These are phyloP conservation scores for Talaromyces sp. DNA, from an alignment of 2,329 filamentous ascomycete genomes.

Conservation along the genomic window DNA sequence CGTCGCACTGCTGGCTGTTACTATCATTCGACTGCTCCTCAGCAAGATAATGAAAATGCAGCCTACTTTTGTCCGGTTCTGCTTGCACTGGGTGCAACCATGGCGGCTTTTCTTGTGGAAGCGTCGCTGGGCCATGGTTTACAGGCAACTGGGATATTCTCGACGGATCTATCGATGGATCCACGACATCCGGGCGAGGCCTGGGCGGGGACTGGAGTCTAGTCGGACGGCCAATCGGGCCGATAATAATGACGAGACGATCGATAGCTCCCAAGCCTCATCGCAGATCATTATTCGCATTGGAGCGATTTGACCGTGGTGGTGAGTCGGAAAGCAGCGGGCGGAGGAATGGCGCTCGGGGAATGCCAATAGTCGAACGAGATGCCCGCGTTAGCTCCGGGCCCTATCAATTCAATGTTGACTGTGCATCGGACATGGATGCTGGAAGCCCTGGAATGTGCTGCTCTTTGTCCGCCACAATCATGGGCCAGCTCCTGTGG, in stretches of 20 bases:
- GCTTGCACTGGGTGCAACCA: constrained; percentile 9
- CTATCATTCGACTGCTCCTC: no score
- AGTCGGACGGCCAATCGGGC: neutral
- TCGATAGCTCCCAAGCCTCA: neutral
- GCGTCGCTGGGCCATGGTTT: constrained; percentile 5
- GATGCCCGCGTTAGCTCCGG: neutral
- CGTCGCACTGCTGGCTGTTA: neutral
- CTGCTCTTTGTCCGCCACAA: neutral
- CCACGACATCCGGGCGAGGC: no score
- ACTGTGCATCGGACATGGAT: neutral
- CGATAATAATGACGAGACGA: neutral
- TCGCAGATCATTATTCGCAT: neutral
- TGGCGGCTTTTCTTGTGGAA: constrained; percentile 9
- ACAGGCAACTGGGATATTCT: no score
- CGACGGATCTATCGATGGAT: no score
- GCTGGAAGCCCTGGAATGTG: neutral
- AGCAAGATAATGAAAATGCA: neutral
- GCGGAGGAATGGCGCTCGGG: neutral
- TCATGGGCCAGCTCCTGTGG: neutral
- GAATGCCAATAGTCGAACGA: neutral
- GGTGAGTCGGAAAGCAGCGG: neutral
- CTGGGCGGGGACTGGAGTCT: neutral
- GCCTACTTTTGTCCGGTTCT: constrained; percentile 9
- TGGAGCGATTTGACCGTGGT: neutral
- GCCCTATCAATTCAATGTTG: neutral